Conservation (phyloP, 2,329 filamentous ascomycete genomes). For the Claviceps lovelessii region DNA sequence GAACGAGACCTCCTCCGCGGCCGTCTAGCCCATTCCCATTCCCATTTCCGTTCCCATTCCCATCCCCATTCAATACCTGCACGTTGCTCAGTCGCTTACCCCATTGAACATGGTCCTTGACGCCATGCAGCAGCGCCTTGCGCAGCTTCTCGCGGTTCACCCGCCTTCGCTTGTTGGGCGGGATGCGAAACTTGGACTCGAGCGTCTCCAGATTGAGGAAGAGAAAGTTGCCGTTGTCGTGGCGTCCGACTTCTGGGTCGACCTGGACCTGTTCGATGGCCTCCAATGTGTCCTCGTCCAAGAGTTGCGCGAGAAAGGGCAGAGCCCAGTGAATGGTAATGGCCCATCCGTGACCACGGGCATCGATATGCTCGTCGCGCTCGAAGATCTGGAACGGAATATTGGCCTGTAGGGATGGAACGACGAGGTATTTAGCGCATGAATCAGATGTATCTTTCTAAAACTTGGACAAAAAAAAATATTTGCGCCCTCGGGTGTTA, state of each 20-base stretch:
- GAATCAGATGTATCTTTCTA: neutral
- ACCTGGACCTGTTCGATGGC: conserved; percentile 15
- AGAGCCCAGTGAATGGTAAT: conserved; percentile 47
- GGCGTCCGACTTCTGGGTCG: conserved; percentile 24
- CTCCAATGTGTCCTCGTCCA: conserved; percentile 11
- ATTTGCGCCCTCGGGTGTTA: too few relatives aligned
- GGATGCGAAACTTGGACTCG: conserved; percentile 24
- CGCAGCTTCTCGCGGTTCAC: conserved; percentile 23
- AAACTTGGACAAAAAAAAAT: neutral
- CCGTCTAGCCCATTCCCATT: neutral
- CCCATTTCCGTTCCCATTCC: neutral
- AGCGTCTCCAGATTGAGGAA: conserved; percentile 26
- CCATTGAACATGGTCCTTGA: conserved; percentile 18
- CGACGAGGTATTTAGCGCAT: neutral
- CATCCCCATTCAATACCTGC: conserved; percentile 10
- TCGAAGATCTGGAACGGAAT: conserved; percentile 20
- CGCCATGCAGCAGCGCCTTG: conserved; percentile 14
- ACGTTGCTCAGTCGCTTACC: conserved; percentile 18
- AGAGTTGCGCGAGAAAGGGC: conserved; percentile 13
- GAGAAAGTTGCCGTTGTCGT: conserved; percentile 24
- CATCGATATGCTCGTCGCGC: conserved; percentile 15
- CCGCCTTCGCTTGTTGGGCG: conserved; percentile 21
- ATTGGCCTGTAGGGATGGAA: conserved; percentile 10
- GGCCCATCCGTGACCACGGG: conserved; percentile 37
- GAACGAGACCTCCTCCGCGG: conserved; percentile 7